phyloP scores from a whole-genome alignment of 2,329 filamentous ascomycete species.

The Chrysosporium keratinophilum region DNA sequence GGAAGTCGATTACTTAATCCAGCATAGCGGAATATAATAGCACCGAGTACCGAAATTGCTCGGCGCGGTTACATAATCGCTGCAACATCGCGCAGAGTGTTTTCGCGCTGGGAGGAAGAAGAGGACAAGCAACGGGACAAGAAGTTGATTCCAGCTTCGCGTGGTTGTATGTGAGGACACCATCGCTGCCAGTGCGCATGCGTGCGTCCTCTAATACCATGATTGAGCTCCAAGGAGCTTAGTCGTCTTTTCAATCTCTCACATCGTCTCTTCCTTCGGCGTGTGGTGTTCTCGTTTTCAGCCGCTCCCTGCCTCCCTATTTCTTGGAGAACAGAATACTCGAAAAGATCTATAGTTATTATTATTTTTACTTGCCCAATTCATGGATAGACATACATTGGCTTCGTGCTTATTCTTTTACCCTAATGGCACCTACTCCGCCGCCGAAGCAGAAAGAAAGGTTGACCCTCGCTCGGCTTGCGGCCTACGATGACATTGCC shows the following conservation, averaged over 20 bases:
- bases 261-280: conserved; percentile 4
- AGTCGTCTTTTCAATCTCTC: neutral
- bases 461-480: conserved; percentile 76
- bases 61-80: neutral
- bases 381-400: conserved; percentile 8
- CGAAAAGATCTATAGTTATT: conserved; percentile 3
- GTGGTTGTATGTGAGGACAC: neutral
- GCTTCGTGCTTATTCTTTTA: neutral
- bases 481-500: conserved; percentile 87
- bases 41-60: neutral
- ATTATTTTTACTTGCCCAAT: neutral
- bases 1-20: neutral
- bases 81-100: neutral
- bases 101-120: neutral
- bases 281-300: conserved; percentile 4
- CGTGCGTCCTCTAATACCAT: conserved; percentile 9
- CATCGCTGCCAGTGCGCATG: conserved; percentile 9
- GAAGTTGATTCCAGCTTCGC: neutral
- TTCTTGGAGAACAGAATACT: neutral
- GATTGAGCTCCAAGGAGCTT: conserved; percentile 11
- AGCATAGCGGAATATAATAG: neutral
- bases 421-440: conserved; percentile 18
- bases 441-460: conserved; percentile 47
- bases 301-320: neutral
- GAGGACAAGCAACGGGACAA: neutral